Evolutionary conservation across 2,329 filamentous ascomycete genomes (phyloP), one percentile per base, ranked within the genome.

Genomic region (Ophiocordyceps camponoti-floridani): DNA sequence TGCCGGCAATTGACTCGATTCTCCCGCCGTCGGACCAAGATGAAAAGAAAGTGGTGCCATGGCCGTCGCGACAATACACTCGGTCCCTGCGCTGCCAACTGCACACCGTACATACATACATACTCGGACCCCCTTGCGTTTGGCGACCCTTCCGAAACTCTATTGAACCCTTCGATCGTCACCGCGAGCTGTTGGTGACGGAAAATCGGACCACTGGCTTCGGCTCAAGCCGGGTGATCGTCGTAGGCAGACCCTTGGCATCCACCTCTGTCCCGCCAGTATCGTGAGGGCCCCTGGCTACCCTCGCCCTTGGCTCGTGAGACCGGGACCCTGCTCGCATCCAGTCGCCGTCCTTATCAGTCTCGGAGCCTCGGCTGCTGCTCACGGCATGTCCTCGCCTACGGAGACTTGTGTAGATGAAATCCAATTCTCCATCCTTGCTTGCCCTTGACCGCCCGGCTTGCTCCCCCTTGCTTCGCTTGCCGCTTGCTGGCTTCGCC

Each of bases 341-440:
- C 23, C 3, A 23, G 23, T 23, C 5, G 23, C 23, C 23, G 23
- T 23, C 23, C 23, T 23, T 23, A 23, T 23, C 23, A 23, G 23
- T 23, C 28, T 30, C 28, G 7, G 28, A 30, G 28, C 3, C 12
- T 30, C 33, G 33, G 33, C 13, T 16, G 13, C 14, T 2, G 38
- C 38, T 41, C 38, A 41, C 18, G 38, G 16, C 11, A 26, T 23
- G 18, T 62, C 60, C 41, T 62, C 60, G 11, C 60, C 62, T 37
- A 58, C 56, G 14, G 71, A 73, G 51, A 77, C 65, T 58, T 88
- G 84, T n/a, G 82, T 88, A 42, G 82, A 85, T 23, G 72, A 68
- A 55, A 89, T 87, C 80, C 84, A 89, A 55, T 85, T 82, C 62
- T 87, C 83, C 83, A 89, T 86, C 60, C 77, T 70, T 45, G 76